A percentile compares a stretch with the other conserved stretches of the same genome.
Conservation (phyloP, 208 protist species). For the Crithidia sp. region DNA sequence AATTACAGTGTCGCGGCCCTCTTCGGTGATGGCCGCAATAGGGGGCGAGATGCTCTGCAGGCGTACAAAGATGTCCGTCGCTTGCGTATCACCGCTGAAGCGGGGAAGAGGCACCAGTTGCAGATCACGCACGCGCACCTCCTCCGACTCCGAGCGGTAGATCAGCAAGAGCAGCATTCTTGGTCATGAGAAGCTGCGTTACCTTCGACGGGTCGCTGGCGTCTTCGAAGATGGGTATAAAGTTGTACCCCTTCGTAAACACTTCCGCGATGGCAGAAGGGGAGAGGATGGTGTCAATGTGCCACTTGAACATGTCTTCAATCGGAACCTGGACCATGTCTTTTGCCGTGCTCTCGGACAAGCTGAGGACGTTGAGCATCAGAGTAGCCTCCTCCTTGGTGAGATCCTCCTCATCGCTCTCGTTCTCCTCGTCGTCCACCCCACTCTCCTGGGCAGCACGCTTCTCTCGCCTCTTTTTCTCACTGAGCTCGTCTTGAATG, state of each 20-base stretch:
- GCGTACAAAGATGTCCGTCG: slow-evolving; percentile 54
- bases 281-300: slow-evolving; percentile 50
- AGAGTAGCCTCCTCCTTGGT: slow-evolving; percentile 62
- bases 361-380: slow-evolving; percentile 73
- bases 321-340: slow-evolving; percentile 52
- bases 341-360: slow-evolving; percentile 61
- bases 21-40: slow-evolving; percentile 43
- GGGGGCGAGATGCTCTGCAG: slow-evolving; percentile 52
- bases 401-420: slow-evolving; percentile 52
- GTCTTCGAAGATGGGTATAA: slow-evolving; percentile 67
- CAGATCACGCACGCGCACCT: slow-evolving; percentile 53
- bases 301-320: slow-evolving; percentile 52
- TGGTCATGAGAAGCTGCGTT: slow-evolving; percentile 57
- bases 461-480: slow-evolving; percentile 25
- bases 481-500: slow-evolving; percentile 55
- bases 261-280: slow-evolving; percentile 46
- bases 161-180: slow-evolving; percentile 61
- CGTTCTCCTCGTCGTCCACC: slow-evolving; percentile 27
- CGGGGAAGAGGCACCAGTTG: slow-evolving; percentile 48
- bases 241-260: slow-evolving; percentile 56
- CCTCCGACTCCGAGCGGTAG: slow-evolving; percentile 45
- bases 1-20: slow-evolving; percentile 32
- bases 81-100: slow-evolving; percentile 42
- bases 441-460: slow-evolving; percentile 29
- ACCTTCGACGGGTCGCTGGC: slow-evolving; percentile 45